These are phyloP conservation scores for Exophiala alcalophila DNA, from an alignment of 2,329 filamentous ascomycete genomes.

Conservation along the genomic window DNA sequence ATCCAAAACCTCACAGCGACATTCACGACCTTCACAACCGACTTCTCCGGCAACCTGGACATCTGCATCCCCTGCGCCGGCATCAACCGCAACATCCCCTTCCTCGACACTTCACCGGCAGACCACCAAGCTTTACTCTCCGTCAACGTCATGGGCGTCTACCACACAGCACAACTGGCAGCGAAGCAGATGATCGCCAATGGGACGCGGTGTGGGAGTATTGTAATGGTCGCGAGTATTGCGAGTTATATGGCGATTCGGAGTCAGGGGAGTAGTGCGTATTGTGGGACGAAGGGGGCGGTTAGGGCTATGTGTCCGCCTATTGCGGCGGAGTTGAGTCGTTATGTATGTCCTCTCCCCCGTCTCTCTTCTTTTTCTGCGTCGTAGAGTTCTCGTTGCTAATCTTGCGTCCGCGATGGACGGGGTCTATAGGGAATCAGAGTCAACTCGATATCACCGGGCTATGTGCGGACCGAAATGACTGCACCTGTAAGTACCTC, in stretches of 20 bases:
- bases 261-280: slow-evolving; percentile 48
- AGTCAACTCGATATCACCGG: slow-evolving; percentile 44
- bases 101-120: slow-evolving; percentile 45
- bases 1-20: slow-evolving; percentile 34
- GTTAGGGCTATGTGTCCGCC: slow-evolving; percentile 49
- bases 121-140: slow-evolving; percentile 43
- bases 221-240: slow-evolving; percentile 55
- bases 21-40: slow-evolving; percentile 36
- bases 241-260: slow-evolving; percentile 52
- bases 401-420: too few relatives aligned
- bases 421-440: slow-evolving; percentile 40
- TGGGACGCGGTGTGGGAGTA: slow-evolving; percentile 51
- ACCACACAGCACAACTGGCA: slow-evolving; percentile 49
- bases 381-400: too few relatives aligned
- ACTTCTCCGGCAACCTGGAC: slow-evolving; percentile 41
- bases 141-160: slow-evolving; percentile 47
- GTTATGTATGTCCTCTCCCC: slow-evolving; percentile 39
- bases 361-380: too few relatives aligned
- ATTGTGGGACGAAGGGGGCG: slow-evolving; percentile 49
- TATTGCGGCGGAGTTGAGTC: slow-evolving; percentile 46
- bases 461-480: slow-evolving; percentile 41
- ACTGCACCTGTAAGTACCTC: slow-evolving; percentile 36
- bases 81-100: slow-evolving; percentile 45
- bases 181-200: slow-evolving; percentile 53
- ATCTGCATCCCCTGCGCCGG: slow-evolving; percentile 48